A percentile compares a stretch with the other conserved stretches of the same genome.
These are phyloP conservation scores for Infundibulicybe gibba DNA, from an alignment of 768 basidiomycete species.

Conservation along the genomic window DNA sequence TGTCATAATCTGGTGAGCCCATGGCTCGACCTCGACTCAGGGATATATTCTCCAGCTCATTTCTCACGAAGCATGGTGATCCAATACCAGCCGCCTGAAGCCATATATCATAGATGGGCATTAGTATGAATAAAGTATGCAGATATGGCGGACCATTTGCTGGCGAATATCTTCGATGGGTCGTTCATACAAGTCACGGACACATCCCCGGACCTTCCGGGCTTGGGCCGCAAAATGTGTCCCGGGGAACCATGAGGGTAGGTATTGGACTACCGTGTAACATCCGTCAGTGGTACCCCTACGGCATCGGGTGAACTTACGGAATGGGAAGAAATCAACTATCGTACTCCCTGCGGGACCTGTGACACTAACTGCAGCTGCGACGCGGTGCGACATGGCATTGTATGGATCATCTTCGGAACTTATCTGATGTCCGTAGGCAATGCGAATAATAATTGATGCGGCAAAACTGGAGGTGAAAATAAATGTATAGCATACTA, in stretches of 20 bases:
- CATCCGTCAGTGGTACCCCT: too few relatives aligned
- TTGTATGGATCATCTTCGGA: too few relatives aligned
- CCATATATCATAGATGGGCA: too few relatives aligned
- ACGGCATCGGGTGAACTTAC: not conserved
- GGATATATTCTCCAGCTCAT: slow-evolving; percentile 12
- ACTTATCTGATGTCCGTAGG: too few relatives aligned
- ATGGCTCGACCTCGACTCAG: not conserved
- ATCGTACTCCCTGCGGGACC: too few relatives aligned
- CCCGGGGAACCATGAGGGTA: slow-evolving; percentile 19
- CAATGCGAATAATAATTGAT: too few relatives aligned
- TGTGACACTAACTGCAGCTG: too few relatives aligned
- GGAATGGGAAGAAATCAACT: not conserved
- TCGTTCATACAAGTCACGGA: slow-evolving; percentile 8
- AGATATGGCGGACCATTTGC: slow-evolving; percentile 9
- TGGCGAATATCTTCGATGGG: slow-evolving; percentile 9
- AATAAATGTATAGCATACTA: not conserved
- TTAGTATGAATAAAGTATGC: too few relatives aligned
- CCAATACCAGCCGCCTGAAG: too few relatives aligned
- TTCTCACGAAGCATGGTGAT: too few relatives aligned
- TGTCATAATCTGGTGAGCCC: not conserved
- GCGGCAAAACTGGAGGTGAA: slow-evolving; percentile 7
- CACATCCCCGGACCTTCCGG: slow-evolving; percentile 1
- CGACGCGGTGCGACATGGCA: too few relatives aligned
- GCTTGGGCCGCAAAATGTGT: slow-evolving; percentile 12
- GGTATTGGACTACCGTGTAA: slow-evolving; percentile 8